Evolutionary conservation across 2,329 filamentous ascomycete species (phyloP).

Genomic region (Xylariaceae sp.): DNA sequence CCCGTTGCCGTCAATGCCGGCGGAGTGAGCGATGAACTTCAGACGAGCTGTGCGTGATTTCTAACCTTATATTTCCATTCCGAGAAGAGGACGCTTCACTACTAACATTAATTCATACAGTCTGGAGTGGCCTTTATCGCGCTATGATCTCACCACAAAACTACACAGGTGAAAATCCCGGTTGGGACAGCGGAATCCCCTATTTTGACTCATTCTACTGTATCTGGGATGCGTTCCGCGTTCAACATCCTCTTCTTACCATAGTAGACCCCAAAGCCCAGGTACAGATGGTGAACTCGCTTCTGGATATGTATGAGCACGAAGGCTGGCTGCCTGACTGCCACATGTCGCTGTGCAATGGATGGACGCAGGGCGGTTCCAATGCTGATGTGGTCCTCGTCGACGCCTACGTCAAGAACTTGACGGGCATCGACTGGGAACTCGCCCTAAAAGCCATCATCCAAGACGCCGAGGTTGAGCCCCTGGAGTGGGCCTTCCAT

Average conservation of each 20-base stretch:
- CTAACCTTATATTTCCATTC: neutral
- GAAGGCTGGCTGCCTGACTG: constrained; percentile 73
- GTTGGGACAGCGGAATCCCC: constrained; percentile 65
- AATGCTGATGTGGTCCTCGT: constrained; percentile 69
- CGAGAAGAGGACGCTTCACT: neutral
- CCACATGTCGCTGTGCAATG: constrained; percentile 70
- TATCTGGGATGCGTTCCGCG: constrained; percentile 70
- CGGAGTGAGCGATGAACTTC: constrained; percentile 56
- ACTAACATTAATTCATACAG: constrained; percentile 12
- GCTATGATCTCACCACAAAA: constrained; percentile 69
- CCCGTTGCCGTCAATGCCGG: constrained; percentile 57
- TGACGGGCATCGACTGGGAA: constrained; percentile 64
- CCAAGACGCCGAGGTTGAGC: constrained; percentile 67
- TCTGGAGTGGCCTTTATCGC: constrained; percentile 68
- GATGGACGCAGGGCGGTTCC: constrained; percentile 70
- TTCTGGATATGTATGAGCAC: constrained; percentile 69
- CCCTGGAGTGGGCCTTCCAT: constrained; percentile 67
- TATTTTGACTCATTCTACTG: constrained; percentile 65
- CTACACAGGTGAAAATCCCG: constrained; percentile 68
- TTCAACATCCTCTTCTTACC: constrained; percentile 67
- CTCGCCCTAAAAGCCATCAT: constrained; percentile 68
- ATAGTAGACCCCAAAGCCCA: constrained; percentile 66
- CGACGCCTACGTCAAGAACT: constrained; percentile 67
- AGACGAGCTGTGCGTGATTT: constrained; percentile 50
- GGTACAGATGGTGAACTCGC: constrained; percentile 64